A percentile compares a stretch with the other conserved stretches of the same genome.
Conservation (phyloP, 148 eudicot genomes). For the Mesembryanthemum crystallinum region DNA sequence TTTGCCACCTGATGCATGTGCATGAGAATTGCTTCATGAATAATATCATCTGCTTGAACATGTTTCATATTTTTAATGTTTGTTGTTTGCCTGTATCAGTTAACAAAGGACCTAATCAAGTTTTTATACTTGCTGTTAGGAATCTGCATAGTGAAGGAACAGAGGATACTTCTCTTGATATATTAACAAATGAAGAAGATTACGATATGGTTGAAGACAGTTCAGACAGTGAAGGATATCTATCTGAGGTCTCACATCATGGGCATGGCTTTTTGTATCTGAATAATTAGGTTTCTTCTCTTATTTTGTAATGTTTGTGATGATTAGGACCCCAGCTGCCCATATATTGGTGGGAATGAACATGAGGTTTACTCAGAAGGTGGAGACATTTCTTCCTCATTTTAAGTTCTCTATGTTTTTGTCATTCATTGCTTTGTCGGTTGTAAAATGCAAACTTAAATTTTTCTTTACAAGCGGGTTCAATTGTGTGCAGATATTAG, state of each 20-base stretch:
- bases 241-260: slow-evolving; percentile 65
- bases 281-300: slow-evolving; percentile 10
- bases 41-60: neutral
- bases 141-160: slow-evolving; percentile 33
- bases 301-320: slow-evolving; percentile 15
- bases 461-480: slow-evolving; percentile 6
- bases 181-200: slow-evolving; percentile 52
- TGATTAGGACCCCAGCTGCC: slow-evolving; percentile 52
- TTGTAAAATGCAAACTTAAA: neutral
- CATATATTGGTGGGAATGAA: slow-evolving; percentile 28
- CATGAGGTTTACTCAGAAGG: slow-evolving; percentile 50
- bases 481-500: slow-evolving; percentile 41
- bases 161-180: slow-evolving; percentile 60
- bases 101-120: neutral
- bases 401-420: neutral
- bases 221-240: slow-evolving; percentile 85
- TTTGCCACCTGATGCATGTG: neutral
- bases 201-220: slow-evolving; percentile 43
- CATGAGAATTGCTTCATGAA: neutral
- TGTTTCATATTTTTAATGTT: neutral
- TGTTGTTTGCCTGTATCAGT: neutral
- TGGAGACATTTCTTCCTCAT: slow-evolving; percentile 10
- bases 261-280: slow-evolving; percentile 3
- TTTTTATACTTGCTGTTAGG: slow-evolving; percentile 37
- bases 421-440: neutral